A percentile compares a stretch with the other conserved stretches of the same genome.
Evolutionary conservation across 2,329 filamentous ascomycete species (phyloP).

Genomic region (Harringtonia aguacate): DNA sequence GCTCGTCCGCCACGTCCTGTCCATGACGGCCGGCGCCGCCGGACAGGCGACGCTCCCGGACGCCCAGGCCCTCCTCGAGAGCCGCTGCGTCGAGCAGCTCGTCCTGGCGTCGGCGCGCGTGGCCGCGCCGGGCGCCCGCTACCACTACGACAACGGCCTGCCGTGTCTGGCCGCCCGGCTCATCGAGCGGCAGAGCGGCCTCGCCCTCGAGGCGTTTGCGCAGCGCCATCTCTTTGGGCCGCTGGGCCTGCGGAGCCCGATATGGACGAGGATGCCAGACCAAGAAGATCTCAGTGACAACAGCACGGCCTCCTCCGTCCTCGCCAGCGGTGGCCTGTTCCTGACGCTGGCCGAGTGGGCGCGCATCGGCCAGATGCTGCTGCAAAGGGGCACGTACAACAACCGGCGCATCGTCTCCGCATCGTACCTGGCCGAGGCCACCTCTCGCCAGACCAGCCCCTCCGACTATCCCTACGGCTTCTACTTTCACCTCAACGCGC

Average conservation of each 20-base stretch:
- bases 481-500: not conserved
- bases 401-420: not conserved
- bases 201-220: not conserved
- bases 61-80: not conserved
- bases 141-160: slow-evolving; percentile 5
- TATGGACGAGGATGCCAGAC: not conserved
- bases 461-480: slow-evolving; percentile 2
- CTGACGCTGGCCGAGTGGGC: not conserved
- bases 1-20: not conserved
- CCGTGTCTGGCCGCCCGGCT: not conserved
- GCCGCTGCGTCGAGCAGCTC: not conserved
- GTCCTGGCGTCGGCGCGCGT: not conserved
- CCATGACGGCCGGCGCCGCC: slow-evolving; percentile 1
- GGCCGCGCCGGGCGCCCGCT: not conserved
- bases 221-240: not conserved
- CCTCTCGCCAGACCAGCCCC: not conserved
- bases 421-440: not conserved
- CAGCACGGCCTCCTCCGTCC: not conserved
- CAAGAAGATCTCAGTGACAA: too few relatives aligned
- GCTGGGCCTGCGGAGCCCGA: not conserved
- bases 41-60: not conserved
- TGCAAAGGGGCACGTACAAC: not conserved
- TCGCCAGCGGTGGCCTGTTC: not conserved
- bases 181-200: not conserved
- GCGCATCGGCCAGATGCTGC: not conserved